Conservation (phyloP, 768 basidiomycete species). For the Lyophyllum decastes region DNA sequence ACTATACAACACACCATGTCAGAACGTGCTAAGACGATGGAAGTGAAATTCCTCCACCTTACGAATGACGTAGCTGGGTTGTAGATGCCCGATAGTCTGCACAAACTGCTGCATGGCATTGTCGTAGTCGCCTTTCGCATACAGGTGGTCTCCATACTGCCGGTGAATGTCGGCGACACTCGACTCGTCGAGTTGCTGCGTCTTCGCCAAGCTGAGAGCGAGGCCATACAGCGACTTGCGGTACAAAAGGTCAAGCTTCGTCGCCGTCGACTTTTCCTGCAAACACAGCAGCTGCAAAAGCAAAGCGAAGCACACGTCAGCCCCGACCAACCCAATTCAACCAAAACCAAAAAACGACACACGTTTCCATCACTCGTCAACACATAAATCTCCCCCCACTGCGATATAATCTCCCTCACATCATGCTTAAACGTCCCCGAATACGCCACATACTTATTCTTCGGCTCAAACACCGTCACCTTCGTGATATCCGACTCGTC, state of each 20-base stretch:
- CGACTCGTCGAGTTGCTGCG: conserved; percentile 69
- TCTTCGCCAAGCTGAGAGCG: conserved; percentile 82
- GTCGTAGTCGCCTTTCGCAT: conserved; percentile 89
- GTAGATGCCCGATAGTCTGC: conserved; percentile 84
- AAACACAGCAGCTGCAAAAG: conserved; percentile 58
- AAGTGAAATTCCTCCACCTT: conserved; percentile 56
- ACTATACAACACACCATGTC: conserved; percentile 48
- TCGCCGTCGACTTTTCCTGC: conserved; percentile 76
- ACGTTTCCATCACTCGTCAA: conserved; percentile 80
- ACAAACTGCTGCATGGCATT: conserved; percentile 92
- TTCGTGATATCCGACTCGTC: conserved; percentile 66
- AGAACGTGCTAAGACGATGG: not conserved
- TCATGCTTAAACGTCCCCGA: conserved; percentile 81
- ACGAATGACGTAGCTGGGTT: conserved; percentile 95
- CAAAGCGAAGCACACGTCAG: not conserved
- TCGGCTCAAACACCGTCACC: conserved; percentile 86
- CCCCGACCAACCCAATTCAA: not conserved
- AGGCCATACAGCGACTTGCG: conserved; percentile 75
- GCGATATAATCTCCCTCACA: conserved; percentile 79
- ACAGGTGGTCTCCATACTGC: conserved; percentile 90
- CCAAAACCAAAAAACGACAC: not conserved
- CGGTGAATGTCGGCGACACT: conserved; percentile 87
- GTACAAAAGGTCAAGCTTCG: conserved; percentile 87
- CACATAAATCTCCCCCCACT: conserved; percentile 81
- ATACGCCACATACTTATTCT: conserved; percentile 89